A percentile compares a stretch with the other conserved stretches of the same genome.
phyloP scores from a whole-genome alignment of 2,329 filamentous ascomycete species.

The Pseudogymnoascus sp. region DNA sequence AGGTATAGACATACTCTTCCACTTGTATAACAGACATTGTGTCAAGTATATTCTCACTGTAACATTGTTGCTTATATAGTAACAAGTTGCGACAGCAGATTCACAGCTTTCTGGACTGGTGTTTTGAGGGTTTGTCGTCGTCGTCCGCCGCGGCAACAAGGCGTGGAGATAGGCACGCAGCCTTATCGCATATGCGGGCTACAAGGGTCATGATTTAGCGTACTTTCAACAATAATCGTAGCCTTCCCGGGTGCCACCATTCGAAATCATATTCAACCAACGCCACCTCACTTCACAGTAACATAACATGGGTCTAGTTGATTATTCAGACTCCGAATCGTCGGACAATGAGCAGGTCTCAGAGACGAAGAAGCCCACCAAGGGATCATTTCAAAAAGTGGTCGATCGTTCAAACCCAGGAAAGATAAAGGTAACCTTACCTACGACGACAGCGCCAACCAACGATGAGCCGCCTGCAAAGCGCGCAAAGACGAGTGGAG shows the following conservation, averaged over 20 bases:
- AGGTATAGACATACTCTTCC: slow-evolving; percentile 27
- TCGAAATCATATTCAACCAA: neutral
- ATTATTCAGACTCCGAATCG: slow-evolving; percentile 55
- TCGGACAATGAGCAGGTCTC: slow-evolving; percentile 44
- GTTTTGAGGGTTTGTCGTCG: neutral
- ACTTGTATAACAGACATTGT: slow-evolving; percentile 32
- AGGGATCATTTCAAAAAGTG: slow-evolving; percentile 68
- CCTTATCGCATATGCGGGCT: slow-evolving; percentile 6
- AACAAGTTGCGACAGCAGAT: slow-evolving; percentile 2
- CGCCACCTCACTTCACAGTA: slow-evolving; percentile 10
- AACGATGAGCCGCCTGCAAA: slow-evolving; percentile 59
- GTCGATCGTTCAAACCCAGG: slow-evolving; percentile 73
- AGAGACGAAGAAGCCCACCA: slow-evolving; percentile 21
- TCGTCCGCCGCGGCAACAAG: neutral
- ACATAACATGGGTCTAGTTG: slow-evolving; percentile 53
- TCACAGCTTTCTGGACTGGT: neutral
- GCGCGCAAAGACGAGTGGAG: slow-evolving; percentile 53
- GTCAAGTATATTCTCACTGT: neutral
- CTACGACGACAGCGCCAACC: slow-evolving; percentile 41
- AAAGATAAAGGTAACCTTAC: slow-evolving; percentile 77
- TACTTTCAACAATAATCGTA: neutral
- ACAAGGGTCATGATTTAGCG: neutral
- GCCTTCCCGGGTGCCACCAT: neutral
- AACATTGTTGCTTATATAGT: slow-evolving; percentile 2
- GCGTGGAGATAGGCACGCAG: slow-evolving; percentile 3